phyloP scores from a whole-genome alignment of 345 rosid genomes.

The Eucalyptus rudis region DNA sequence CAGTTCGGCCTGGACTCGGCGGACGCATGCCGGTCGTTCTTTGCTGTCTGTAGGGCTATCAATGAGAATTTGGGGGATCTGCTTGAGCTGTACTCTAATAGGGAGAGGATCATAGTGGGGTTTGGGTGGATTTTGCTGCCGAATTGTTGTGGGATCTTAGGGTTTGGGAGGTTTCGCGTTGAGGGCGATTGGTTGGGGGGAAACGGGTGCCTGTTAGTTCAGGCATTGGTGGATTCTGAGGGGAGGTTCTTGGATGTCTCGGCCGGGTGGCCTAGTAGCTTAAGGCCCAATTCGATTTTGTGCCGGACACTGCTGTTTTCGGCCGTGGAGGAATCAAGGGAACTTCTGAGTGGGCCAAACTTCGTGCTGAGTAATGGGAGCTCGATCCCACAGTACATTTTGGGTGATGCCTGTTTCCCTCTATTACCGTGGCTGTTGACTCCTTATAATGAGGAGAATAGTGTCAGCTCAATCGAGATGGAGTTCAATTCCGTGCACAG shows the following conservation, averaged over 20 bases:
- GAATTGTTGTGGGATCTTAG: constrained; percentile 69
- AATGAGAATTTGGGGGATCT: constrained; percentile 27
- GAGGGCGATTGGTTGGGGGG: constrained; percentile 32
- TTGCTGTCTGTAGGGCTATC: constrained; percentile 41
- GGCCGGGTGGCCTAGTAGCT: constrained; percentile 63
- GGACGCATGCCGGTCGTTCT: constrained; percentile 51
- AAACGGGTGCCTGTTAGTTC: constrained; percentile 47
- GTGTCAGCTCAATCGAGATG: constrained; percentile 17
- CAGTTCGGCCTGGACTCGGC: constrained; percentile 39
- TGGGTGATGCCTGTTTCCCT: constrained; percentile 66
- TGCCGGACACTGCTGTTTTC: constrained; percentile 33
- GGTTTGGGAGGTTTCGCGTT: constrained; percentile 40
- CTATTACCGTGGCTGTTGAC: constrained; percentile 66
- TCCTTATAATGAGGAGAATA: constrained; percentile 44
- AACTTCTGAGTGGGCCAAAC: constrained; percentile 32
- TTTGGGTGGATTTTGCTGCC: constrained; percentile 46
- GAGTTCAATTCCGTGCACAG: constrained; percentile 43
- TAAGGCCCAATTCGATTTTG: constrained; percentile 36
- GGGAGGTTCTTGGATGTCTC: constrained; percentile 71
- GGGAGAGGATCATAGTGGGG: constrained; percentile 30
- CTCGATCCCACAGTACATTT: constrained; percentile 39
- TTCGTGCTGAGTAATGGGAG: constrained; percentile 25
- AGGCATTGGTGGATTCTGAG: constrained; percentile 62
- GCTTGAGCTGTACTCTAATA: constrained; percentile 17
- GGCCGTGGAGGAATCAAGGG: constrained; percentile 20